Percentiles rank a stretch among this genome's conserved stretches.
Conservation (phyloP, 163 green algal species). For the Scenedesmus sp. region DNA sequence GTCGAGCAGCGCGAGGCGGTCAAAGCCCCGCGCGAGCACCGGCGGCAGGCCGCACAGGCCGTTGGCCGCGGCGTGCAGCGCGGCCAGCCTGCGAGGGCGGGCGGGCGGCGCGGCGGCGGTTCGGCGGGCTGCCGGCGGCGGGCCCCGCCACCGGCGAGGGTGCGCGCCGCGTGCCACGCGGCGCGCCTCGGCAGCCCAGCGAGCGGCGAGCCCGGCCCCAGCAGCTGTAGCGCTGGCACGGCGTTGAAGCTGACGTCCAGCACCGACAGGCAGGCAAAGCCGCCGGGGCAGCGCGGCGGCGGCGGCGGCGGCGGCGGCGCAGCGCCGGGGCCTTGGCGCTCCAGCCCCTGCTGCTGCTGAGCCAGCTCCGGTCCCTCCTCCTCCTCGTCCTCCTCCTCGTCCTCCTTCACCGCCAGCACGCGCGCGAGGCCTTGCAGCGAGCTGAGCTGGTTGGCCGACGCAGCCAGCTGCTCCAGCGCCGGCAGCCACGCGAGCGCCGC, state of each 20-base stretch:
- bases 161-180: too few species aligned
- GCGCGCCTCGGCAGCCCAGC: constrained; percentile 21
- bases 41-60: neutral
- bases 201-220: constrained; percentile 8
- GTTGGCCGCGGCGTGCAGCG: constrained; percentile 22
- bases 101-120: too few species aligned
- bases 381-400: too few species aligned
- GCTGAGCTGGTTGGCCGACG: constrained; percentile 28
- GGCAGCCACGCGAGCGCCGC: constrained; percentile 28
- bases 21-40: constrained; percentile 2
- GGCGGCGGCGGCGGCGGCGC: neutral
- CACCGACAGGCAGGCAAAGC: constrained; percentile 8
- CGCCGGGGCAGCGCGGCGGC: neutral
- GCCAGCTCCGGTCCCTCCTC: neutral
- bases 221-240: constrained; percentile 27
- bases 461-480: constrained; percentile 12
- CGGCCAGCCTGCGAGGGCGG: neutral
- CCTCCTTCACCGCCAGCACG: too few species aligned
- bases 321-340: too few species aligned
- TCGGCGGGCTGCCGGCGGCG: too few species aligned
- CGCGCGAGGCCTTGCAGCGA: constrained; percentile 9
- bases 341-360: neutral
- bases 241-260: constrained; percentile 45
- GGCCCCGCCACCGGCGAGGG: too few species aligned
- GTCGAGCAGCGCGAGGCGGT: constrained; percentile 10